Evolutionary conservation across 2,329 filamentous ascomycete genomes (phyloP).

Genomic region (Penicillium sp.): DNA sequence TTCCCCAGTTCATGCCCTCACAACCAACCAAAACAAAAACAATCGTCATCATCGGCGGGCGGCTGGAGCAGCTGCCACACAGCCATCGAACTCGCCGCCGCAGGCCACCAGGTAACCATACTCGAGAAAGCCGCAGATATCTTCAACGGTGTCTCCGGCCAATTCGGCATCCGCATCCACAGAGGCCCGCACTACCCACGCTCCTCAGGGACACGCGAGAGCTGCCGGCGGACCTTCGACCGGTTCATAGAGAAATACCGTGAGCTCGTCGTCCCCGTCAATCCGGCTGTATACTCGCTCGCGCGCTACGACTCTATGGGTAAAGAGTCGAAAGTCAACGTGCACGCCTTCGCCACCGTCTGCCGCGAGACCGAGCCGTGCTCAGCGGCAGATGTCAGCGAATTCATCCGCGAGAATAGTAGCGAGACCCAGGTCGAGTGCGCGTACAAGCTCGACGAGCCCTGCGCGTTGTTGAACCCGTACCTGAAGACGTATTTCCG

Average conservation of each 20-base stretch:
- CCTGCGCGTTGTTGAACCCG: slow-evolving; percentile 1
- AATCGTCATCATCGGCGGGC: slow-evolving; percentile 7
- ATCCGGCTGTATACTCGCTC: slow-evolving; percentile 8
- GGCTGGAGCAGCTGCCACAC: slow-evolving; percentile 16
- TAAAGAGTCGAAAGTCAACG: background rate
- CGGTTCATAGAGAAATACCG: slow-evolving; percentile 6
- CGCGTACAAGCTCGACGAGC: slow-evolving; percentile 11
- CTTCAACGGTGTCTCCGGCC: slow-evolving; percentile 12
- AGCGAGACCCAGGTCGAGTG: background rate
- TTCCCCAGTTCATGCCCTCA: too few relatives aligned
- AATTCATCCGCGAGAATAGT: background rate
- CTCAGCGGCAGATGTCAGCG: background rate
- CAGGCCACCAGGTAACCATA: slow-evolving; percentile 2
- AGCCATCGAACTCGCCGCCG: slow-evolving; percentile 7
- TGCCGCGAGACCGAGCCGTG: background rate
- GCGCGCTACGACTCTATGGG: slow-evolving; percentile 1
- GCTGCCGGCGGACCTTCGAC: slow-evolving; percentile 1
- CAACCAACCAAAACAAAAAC: background rate
- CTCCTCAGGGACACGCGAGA: slow-evolving; percentile 12
- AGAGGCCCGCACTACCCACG: slow-evolving; percentile 15
- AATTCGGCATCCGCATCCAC: slow-evolving; percentile 13
- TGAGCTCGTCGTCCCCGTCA: slow-evolving; percentile 2
- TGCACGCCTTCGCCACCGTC: background rate
- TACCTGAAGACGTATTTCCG: background rate
- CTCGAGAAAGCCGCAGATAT: slow-evolving; percentile 9